A percentile compares a stretch with the other conserved stretches of the same genome.
phyloP scores from a whole-genome alignment of 1,139 yeast species.

The Kurtzmaniella natalensis region DNA sequence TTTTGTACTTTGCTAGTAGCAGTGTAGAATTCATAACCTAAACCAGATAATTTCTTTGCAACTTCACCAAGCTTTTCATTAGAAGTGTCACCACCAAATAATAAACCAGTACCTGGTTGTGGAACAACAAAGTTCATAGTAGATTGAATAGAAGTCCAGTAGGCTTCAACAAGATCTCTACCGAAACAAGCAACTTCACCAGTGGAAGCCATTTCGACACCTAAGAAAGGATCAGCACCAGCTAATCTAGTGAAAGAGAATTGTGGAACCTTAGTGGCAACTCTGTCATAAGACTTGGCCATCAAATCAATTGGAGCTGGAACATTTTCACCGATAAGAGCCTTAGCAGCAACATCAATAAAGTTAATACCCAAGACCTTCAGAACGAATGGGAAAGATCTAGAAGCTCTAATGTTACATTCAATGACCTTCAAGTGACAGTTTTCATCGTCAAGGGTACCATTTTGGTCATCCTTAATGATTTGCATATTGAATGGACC shows the following conservation, averaged over 20 bases:
- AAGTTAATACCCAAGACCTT: conserved; percentile 92
- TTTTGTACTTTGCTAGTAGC: conserved; percentile 69
- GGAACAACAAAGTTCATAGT: conserved; percentile 97
- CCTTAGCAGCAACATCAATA: conserved; percentile 89
- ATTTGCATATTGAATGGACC: conserved; percentile 99
- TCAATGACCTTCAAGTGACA: conserved; percentile 86
- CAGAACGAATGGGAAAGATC: conserved; percentile 98
- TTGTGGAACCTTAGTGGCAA: conserved; percentile 97
- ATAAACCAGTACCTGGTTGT: conserved; percentile 79
- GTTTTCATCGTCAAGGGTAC: conserved; percentile 43
- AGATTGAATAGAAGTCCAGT: conserved; percentile 96
- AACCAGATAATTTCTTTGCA: conserved; percentile 61
- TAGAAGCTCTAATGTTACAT: conserved; percentile 96
- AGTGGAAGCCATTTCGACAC: conserved; percentile 98
- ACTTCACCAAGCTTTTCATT: conserved; percentile 69
- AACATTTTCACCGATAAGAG: conserved; percentile 69
- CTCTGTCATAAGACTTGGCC: conserved; percentile 60
- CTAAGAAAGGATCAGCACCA: conserved; percentile 98
- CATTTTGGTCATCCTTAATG: conserved; percentile 59
- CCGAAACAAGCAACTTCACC: conserved; percentile 99
- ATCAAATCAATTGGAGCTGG: conserved; percentile 70
- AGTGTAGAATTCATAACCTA: conserved; percentile 80
- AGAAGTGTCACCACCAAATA: conserved; percentile 89
- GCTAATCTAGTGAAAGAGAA: conserved; percentile 97
- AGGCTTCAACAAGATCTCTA: conserved; percentile 76